These are phyloP conservation scores for Sporisorium iseilematis-ciliati DNA, from an alignment of 1,284 basidiomycete species.

Conservation along the genomic window DNA sequence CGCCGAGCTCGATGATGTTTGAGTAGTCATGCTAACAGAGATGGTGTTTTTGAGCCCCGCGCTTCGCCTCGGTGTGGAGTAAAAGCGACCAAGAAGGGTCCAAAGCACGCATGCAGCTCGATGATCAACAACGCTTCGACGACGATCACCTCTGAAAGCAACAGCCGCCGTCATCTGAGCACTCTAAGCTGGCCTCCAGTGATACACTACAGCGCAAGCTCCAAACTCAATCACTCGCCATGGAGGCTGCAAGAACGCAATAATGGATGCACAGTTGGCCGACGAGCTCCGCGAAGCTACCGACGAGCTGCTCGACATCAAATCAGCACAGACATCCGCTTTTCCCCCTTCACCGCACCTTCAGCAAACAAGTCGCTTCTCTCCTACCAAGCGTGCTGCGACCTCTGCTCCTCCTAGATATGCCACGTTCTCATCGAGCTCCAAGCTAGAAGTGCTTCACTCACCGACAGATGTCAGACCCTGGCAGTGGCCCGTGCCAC, in stretches of 20 bases:
- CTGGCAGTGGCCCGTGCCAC: conserved; percentile 31
- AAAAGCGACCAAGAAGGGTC: conserved; percentile 18
- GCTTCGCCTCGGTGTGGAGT: conserved; percentile 14
- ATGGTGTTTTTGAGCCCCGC: not conserved
- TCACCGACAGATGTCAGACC: conserved; percentile 48
- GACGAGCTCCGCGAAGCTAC: conserved; percentile 52
- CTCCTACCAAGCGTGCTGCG: not conserved
- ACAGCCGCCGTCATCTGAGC: no score
- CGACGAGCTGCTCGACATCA: conserved; percentile 46
- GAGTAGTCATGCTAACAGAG: not conserved
- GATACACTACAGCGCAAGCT: not conserved
- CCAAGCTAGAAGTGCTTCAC: conserved; percentile 36
- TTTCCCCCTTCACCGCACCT: conserved; percentile 21
- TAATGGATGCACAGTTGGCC: conserved; percentile 46
- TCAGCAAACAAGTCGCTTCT: not conserved
- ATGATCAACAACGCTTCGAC: not conserved
- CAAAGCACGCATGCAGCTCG: conserved; percentile 30
- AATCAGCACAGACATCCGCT: conserved; percentile 8
- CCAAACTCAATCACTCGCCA: not conserved
- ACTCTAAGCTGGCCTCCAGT: no score
- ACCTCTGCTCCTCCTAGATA: not conserved
- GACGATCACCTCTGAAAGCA: not conserved
- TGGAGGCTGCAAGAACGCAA: not conserved
- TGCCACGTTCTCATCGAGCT: conserved; percentile 19
- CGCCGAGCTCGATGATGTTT: not conserved